phyloP scores from a whole-genome alignment of 805 yeast genomes.

The Tanozyma kutaoensis region DNA sequence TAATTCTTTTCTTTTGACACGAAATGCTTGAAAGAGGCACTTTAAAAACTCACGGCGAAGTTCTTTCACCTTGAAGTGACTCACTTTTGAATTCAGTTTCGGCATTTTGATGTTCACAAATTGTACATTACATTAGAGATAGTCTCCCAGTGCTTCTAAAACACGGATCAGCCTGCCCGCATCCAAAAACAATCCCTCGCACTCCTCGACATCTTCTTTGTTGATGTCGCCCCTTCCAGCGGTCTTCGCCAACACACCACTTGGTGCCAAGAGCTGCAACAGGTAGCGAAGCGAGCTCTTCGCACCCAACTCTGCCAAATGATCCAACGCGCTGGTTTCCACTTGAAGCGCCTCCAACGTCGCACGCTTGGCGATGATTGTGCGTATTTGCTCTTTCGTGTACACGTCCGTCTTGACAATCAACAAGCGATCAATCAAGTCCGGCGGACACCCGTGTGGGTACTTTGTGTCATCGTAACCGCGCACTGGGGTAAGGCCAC shows the following conservation, averaged over 20 bases:
- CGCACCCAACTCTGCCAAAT: constrained; percentile 61
- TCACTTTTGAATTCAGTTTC: no score
- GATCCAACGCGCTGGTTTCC: constrained; percentile 55
- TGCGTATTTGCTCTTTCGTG: constrained; percentile 63
- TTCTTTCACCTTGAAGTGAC: no score
- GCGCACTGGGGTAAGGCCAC: constrained; percentile 84
- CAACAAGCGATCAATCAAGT: constrained; percentile 79
- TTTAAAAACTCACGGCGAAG: no score
- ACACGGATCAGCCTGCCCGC: no score
- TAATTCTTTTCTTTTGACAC: no score
- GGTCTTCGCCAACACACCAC: constrained; percentile 69
- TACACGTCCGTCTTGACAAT: constrained; percentile 92
- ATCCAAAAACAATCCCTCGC: constrained; percentile 75
- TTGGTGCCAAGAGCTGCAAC: constrained; percentile 80
- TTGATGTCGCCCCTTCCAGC: constrained; percentile 58
- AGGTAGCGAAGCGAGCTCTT: constrained; percentile 83
- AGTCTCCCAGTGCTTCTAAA: no score
- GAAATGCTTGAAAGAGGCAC: no score
- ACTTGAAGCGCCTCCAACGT: constrained; percentile 61
- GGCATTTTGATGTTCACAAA: no score
- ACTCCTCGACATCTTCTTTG: constrained; percentile 69
- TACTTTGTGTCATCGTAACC: constrained; percentile 78
- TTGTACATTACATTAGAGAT: no score
- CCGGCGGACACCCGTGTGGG: constrained; percentile 97
- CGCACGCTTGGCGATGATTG: constrained; percentile 75